phyloP scores from a whole-genome alignment of 2,329 filamentous ascomycete species.

The Aureobasidium sp. region DNA sequence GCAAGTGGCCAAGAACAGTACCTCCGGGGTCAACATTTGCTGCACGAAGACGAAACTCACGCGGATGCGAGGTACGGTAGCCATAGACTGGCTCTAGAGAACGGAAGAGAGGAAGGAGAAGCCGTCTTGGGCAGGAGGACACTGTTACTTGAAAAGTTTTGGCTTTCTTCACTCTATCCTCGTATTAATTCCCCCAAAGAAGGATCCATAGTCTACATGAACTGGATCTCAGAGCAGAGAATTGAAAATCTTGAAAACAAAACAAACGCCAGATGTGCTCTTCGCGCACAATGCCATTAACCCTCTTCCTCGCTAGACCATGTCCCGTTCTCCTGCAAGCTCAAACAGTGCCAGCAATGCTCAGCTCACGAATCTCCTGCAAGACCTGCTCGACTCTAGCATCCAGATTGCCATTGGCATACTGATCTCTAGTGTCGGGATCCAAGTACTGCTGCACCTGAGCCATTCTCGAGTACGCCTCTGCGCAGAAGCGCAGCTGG shows the following conservation, averaged over 20 bases:
- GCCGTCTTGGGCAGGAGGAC: background rate
- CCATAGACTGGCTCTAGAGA: background rate
- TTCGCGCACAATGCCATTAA: conserved; percentile 8
- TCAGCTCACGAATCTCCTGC: conserved; percentile 93
- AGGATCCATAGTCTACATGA: background rate
- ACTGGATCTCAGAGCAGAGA: background rate
- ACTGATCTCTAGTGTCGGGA: conserved; percentile 90
- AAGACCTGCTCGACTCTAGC: conserved; percentile 88
- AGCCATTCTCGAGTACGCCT: conserved; percentile 95
- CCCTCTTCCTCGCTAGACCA: background rate
- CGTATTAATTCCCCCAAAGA: background rate
- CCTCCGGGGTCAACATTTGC: background rate
- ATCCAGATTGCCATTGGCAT: conserved; percentile 88
- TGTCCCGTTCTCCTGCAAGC: background rate
- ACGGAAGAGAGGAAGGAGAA: background rate
- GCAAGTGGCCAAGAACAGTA: background rate
- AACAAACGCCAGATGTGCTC: conserved; percentile 2
- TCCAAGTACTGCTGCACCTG: conserved; percentile 98
- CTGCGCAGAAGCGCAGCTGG: conserved; percentile 92
- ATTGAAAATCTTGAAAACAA: background rate
- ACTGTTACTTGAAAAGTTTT: background rate
- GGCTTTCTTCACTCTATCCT: background rate
- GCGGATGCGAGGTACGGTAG: background rate
- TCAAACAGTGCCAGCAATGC: conserved; percentile 70
- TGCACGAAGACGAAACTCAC: background rate